Percentiles rank a stretch among this genome's conserved stretches.
phyloP scores from a whole-genome alignment of 371 early-diverging fungal genomes.

The Mortierella sp. region DNA sequence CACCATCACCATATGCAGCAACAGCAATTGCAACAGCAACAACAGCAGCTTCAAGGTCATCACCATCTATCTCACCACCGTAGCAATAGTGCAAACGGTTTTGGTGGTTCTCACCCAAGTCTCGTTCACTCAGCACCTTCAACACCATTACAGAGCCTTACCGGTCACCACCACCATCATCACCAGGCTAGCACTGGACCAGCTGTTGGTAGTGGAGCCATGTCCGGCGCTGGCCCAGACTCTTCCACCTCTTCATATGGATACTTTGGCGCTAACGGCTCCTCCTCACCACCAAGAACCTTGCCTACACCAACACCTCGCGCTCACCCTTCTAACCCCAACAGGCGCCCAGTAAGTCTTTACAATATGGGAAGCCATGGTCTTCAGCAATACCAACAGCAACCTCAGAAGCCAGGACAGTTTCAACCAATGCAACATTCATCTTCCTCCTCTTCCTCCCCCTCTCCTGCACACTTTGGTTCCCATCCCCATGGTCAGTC shows the following conservation, averaged over 20 bases:
- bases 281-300: conserved; percentile 42
- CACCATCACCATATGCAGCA: conserved; percentile 58
- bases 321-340: conserved; percentile 32
- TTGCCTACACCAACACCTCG: conserved; percentile 50
- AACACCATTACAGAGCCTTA: conserved; percentile 25
- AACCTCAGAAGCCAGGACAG: conserved; percentile 35
- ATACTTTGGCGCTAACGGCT: conserved; percentile 48
- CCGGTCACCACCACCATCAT: conserved; percentile 30
- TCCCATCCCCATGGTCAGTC: conserved; percentile 18
- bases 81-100: conserved; percentile 39
- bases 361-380: conserved; percentile 48
- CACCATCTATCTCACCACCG: conserved; percentile 35
- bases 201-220: not conserved
- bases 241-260: conserved; percentile 21
- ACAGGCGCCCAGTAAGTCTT: conserved; percentile 42
- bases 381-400: conserved; percentile 40
- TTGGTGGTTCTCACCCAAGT: conserved; percentile 20
- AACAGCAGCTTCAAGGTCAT: conserved; percentile 30
- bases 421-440: conserved; percentile 35
- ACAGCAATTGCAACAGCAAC: conserved; percentile 46
- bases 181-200: conserved; percentile 4
- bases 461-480: conserved; percentile 19
- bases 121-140: conserved; percentile 41
- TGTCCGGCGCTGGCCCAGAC: conserved; percentile 13
- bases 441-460: conserved; percentile 14